Percentiles rank a stretch among this genome's conserved stretches.
Evolutionary conservation across 805 yeast genomes (phyloP).

Genomic region (Candida gorgasii): DNA sequence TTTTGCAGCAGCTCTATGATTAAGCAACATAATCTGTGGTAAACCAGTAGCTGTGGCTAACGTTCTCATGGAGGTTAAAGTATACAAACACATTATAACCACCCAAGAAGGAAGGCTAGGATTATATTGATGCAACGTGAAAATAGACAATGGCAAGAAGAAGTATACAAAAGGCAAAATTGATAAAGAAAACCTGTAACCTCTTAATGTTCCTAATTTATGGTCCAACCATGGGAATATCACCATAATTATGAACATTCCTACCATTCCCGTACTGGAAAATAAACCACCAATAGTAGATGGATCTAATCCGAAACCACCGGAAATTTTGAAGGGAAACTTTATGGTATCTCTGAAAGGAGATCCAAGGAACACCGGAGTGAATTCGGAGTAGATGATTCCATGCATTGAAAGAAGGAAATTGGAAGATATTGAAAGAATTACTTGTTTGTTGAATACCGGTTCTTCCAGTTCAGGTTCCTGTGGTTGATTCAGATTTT

Average conservation of each 20-base stretch:
- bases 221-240: constrained; percentile 35
- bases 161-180: constrained; percentile 35
- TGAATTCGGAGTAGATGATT: constrained; percentile 33
- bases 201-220: constrained; percentile 17
- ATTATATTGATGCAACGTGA: constrained; percentile 31
- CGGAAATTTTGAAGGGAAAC: constrained; percentile 34
- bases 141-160: constrained; percentile 30
- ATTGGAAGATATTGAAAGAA: constrained; percentile 31
- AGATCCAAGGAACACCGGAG: constrained; percentile 32
- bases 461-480: not conserved
- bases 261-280: constrained; percentile 37
- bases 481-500: too few species aligned
- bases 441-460: constrained; percentile 22
- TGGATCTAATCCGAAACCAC: constrained; percentile 36
- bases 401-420: constrained; percentile 34
- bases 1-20: constrained; percentile 36
- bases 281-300: constrained; percentile 32
- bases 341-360: constrained; percentile 22
- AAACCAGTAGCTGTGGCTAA: constrained; percentile 36
- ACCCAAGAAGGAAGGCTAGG: constrained; percentile 29
- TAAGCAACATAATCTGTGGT: constrained; percentile 36
- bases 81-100: constrained; percentile 28
- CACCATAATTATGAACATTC: constrained; percentile 45
- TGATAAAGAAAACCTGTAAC: constrained; percentile 29
- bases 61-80: constrained; percentile 31